Base-by-base conservation (phyloP, 108 stramenopile genomes). In the Epithemia pelagica region DNA sequence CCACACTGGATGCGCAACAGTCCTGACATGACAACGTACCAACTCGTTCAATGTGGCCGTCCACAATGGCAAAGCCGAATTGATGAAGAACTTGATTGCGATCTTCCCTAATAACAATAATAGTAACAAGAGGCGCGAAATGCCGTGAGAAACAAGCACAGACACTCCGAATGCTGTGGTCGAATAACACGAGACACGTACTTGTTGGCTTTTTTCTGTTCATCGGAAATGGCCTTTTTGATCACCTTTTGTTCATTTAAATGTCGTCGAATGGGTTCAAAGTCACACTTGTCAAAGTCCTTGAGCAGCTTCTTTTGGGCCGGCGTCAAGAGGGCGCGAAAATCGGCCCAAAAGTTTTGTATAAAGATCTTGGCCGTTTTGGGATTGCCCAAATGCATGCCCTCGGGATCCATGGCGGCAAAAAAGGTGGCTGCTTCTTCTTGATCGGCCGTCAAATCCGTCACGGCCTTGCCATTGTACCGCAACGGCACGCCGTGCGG, bases 401-500 rank as follows among this genome's bases (percentile, higher is more conserved):
- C 95, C 15, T 96, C 90, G 7, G 85, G 87, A 74, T 92, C 94
- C 92, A 95, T 95, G 52, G 91, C 89, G 0, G 99, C 99, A 77
- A 93, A 97, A 71, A 98, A 97, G 1, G 96, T 99, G 28, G 97
- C 98, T 15, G 96, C 85, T 82, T 99, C 99, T 71, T 99, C 99
- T 73, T 98, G 90, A 23, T 69, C 52, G 0, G 95, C 82, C 15
- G 89, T 89, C 61, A 99, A 85, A 32, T 91, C 78, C n/a, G n/a
- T n/a, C 1, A 99, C 79, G 2, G 79, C 77, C 66, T 85, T 60
- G 23, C 99, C 99, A 59, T 97, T 94, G 73, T 99, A 99, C 58
- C 69, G 55, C 81, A 99, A 82, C 66, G 89, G 88, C 1, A 99
- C 77, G 23, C 95, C 91, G 79, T 99, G 99, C 5, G 97, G 95